These are phyloP conservation scores for Oxytropis ochrocephala DNA, from an alignment of 306 rosid species.

Conservation along the genomic window DNA sequence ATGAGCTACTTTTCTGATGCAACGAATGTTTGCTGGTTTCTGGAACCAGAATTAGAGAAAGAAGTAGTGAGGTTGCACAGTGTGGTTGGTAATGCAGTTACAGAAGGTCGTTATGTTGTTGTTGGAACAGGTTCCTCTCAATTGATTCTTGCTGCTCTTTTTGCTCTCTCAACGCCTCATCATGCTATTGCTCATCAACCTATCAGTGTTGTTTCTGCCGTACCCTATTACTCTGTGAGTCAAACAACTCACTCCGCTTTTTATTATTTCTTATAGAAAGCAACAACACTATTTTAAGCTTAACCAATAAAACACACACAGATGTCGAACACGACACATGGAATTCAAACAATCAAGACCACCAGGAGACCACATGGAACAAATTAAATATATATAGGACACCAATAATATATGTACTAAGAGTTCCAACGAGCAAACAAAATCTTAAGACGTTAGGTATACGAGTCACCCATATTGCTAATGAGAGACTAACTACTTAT, in stretches of 20 bases:
- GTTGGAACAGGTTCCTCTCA: conserved; percentile 98
- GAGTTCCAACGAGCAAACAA: no score
- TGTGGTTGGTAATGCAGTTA: conserved; percentile 72
- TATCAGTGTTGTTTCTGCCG: conserved; percentile 52
- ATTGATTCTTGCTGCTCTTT: conserved; percentile 73
- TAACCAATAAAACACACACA: no score
- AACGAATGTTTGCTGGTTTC: conserved; percentile 67
- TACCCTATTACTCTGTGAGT: conserved; percentile 86
- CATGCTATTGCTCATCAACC: conserved; percentile 55
- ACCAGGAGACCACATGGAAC: no score
- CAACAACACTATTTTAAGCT: no score
- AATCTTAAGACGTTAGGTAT: no score
- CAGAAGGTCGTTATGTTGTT: conserved; percentile 61
- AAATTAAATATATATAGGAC: no score
- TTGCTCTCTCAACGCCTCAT: conserved; percentile 56
- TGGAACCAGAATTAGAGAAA: conserved; percentile 58
- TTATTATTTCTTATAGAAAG: background rate
- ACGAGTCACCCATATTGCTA: no score
- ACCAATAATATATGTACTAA: no score
- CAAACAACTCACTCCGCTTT: conserved; percentile 28
- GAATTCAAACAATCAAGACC: no score
- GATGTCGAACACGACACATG: no score
- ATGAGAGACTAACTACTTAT: no score
- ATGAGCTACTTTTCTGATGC: conserved; percentile 71
- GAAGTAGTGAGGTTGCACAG: conserved; percentile 66